Base-by-base conservation (phyloP, 2,329 filamentous ascomycete genomes). In the Teratosphaeria viscida region DNA sequence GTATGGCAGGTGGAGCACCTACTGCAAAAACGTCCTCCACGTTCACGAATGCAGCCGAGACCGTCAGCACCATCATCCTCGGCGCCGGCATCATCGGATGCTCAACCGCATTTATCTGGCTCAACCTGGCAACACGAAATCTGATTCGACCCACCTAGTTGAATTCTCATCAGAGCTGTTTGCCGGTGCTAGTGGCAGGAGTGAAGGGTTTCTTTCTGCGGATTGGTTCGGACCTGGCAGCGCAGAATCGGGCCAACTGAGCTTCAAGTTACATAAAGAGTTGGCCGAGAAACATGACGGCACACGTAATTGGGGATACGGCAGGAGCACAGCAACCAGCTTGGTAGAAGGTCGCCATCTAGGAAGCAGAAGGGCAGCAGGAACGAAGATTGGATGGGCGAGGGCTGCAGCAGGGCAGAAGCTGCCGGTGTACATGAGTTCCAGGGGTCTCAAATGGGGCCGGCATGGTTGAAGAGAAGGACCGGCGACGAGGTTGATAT, bases 51-150 rank as follows among this genome's bases (percentile, higher is more conserved):
- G 19, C 39, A 26, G 56, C 62, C 37, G 64, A 60, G 27, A 79
- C 75, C 72, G 76, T 81, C 65, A 71, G 78, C 12, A 88, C 83
- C 1, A 79, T 88, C 14, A 88, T 89, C 57, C 71, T 90, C 39
- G 87, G 87, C 59, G 80, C 83, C 53, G 86, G 87, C 54, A 87
- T 90, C 66, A 87, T 90, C 57, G 86, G 87, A 61, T 75, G 83
- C 37, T 84, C 85, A 1, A 87, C 84, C 11, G 86, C 86, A n/a
- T 90, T 73, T 90, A 88, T 70, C 81, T 92, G 35, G 82, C 84
- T 6, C 67, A 74, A 55, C 70, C 70, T 1, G 67, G 68, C 8
- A 68, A 70, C 57, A 69, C 73, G 53, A 64, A 70, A 54, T 73
- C 77, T 4, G 65, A 75, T 23, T 74, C 76, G 35, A 83, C 86